Percentiles rank a stretch among this genome's conserved stretches.
Evolutionary conservation across 1,139 yeast species (phyloP).

Genomic region (Kodamaea arcana): DNA sequence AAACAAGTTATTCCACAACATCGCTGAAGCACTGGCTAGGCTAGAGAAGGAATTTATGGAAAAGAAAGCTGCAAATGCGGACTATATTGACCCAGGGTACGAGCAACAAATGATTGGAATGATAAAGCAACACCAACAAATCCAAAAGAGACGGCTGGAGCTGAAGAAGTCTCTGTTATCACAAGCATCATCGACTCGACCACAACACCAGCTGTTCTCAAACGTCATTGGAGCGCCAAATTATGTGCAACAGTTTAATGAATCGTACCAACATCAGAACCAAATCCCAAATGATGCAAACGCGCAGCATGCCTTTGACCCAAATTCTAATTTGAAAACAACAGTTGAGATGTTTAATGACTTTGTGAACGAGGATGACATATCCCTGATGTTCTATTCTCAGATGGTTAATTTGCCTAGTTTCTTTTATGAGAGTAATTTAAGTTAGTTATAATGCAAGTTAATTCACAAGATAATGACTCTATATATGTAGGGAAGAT

Average conservation of each 20-base stretch:
- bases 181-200: neutral
- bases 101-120: neutral
- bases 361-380: constrained; percentile 16
- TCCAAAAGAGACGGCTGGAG: neutral
- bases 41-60: neutral
- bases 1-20: neutral
- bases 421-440: constrained; percentile 36
- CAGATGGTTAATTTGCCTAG: constrained; percentile 30
- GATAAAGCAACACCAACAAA: neutral
- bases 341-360: constrained; percentile 9
- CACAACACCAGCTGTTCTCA: neutral
- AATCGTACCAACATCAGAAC: neutral
- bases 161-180: neutral
- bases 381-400: constrained; percentile 15
- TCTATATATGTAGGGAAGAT: too few relatives aligned
- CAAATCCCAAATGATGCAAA: too few relatives aligned
- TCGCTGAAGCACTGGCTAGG: neutral
- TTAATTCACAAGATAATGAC: too few relatives aligned
- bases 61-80: neutral
- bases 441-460: too few relatives aligned
- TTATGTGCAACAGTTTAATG: neutral
- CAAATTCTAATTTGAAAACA: neutral
- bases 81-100: neutral
- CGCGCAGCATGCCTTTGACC: neutral
- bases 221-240: neutral